Conservation (phyloP, 2,329 filamentous ascomycete species). For the Endothia cerciana region DNA sequence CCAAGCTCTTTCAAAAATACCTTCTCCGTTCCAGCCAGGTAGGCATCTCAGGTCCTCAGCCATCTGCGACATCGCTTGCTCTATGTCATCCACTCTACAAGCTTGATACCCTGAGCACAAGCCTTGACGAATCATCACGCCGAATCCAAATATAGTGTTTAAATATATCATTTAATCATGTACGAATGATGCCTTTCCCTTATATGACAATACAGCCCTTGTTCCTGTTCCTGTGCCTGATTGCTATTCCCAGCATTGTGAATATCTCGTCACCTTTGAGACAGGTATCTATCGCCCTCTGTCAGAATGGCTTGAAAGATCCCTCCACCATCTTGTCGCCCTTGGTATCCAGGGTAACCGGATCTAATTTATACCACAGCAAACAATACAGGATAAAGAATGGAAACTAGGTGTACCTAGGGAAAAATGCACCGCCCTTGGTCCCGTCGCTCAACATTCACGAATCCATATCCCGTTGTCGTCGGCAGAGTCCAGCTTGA, state of each 20-base stretch:
- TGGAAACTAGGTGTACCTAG: neutral
- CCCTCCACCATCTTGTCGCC: neutral
- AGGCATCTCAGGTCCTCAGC: too few species aligned
- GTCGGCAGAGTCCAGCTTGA: neutral
- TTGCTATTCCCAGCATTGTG: neutral
- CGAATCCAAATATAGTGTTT: neutral
- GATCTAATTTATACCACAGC: conserved; percentile 6
- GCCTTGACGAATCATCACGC: too few species aligned
- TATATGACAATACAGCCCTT: neutral
- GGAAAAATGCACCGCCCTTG: neutral
- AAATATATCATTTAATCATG: neutral
- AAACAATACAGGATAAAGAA: conserved; percentile 3
- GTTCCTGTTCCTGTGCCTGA: neutral
- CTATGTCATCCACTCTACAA: too few species aligned
- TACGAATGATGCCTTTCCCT: neutral
- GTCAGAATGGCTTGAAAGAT: neutral
- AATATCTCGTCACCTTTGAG: neutral
- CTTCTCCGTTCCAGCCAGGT: too few species aligned
- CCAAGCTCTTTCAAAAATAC: too few species aligned
- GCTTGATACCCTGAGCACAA: too few species aligned
- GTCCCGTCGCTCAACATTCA: neutral
- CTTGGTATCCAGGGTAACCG: conserved; percentile 14
- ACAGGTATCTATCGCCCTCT: neutral
- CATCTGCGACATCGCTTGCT: too few species aligned
- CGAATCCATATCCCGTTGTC: neutral